These are phyloP conservation scores for Canna indica DNA, from an alignment of 176 grass and related monocot genomes.

Conservation along the genomic window DNA sequence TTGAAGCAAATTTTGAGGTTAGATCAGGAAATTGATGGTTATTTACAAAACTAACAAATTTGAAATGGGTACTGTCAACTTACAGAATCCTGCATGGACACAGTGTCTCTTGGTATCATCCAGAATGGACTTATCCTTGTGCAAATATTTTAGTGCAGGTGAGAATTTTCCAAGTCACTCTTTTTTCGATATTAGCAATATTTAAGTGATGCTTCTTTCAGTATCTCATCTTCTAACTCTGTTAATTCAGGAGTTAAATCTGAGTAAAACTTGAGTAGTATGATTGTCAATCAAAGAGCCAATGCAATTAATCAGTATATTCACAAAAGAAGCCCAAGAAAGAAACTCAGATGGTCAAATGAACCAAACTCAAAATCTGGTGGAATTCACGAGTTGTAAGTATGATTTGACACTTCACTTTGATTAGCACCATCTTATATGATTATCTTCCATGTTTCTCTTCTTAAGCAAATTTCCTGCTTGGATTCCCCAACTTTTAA, in stretches of 20 bases:
- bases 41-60: background rate
- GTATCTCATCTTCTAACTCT: background rate
- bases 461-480: too few relatives aligned
- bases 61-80: background rate
- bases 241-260: background rate
- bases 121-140: background rate
- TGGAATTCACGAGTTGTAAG: too few relatives aligned
- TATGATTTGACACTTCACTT: too few relatives aligned
- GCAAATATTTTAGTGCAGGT: too few relatives aligned
- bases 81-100: background rate
- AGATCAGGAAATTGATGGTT: background rate
- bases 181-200: background rate
- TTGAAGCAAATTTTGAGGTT: background rate
- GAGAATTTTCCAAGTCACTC: too few relatives aligned
- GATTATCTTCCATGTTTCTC: too few relatives aligned
- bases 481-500: too few relatives aligned
- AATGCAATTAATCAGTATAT: background rate
- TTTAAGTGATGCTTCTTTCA: background rate
- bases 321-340: too few relatives aligned
- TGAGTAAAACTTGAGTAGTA: background rate
- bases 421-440: too few relatives aligned
- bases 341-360: too few relatives aligned
- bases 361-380: too few relatives aligned
- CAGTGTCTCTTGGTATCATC: background rate
- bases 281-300: background rate